Percentiles rank a stretch among this genome's conserved stretches.
phyloP scores from a whole-genome alignment of 345 rosid genomes.

The Durio zibethinus region DNA sequence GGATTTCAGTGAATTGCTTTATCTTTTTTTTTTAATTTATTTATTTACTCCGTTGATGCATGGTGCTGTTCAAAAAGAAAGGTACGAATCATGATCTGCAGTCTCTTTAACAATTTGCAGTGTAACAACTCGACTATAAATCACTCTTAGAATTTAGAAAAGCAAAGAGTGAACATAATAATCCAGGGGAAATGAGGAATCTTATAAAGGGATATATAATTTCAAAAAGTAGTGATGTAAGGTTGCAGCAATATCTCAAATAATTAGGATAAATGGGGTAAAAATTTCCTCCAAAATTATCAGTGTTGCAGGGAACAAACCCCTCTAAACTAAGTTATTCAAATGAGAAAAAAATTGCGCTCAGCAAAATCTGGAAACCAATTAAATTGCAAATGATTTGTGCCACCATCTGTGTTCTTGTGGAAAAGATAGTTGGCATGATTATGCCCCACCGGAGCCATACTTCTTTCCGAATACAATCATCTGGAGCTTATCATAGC shows the following conservation, averaged over 20 bases:
- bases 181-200: background rate
- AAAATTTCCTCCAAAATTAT: background rate
- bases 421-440: background rate
- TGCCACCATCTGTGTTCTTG: conserved; percentile 9
- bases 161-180: background rate
- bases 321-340: conserved; percentile 10
- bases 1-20: background rate
- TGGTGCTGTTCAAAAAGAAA: too few relatives aligned
- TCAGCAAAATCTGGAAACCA: background rate
- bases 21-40: too few relatives aligned
- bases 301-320: background rate
- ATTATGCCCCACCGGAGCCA: conserved; percentile 42
- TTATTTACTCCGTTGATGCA: too few relatives aligned
- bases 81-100: too few relatives aligned
- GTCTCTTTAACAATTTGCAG: background rate
- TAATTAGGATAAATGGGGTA: background rate
- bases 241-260: background rate
- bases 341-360: background rate
- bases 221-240: background rate
- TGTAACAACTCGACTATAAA: background rate
- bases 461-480: conserved; percentile 45
- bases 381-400: conserved; percentile 7
- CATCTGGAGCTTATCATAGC: conserved; percentile 44
- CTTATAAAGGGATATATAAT: background rate
- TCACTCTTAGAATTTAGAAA: background rate